phyloP scores from a whole-genome alignment of 441 rosid species.

The Mallotus repandus region DNA sequence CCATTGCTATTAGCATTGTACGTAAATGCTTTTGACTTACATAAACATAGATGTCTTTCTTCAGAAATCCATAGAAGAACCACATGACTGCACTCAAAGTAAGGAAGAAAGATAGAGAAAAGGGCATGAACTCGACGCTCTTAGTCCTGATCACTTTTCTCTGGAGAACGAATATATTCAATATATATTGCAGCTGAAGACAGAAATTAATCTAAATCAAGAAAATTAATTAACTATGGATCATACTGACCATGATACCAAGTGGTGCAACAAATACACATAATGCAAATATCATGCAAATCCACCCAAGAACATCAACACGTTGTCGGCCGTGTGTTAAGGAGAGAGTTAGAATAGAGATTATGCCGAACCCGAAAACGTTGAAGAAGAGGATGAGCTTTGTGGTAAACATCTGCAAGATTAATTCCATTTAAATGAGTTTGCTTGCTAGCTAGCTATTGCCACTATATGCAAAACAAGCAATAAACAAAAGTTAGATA shows the following conservation, averaged over 20 bases:
- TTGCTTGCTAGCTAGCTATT: too few species aligned
- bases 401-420: constrained; percentile 46
- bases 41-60: constrained; percentile 59
- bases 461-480: too few species aligned
- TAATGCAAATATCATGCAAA: constrained; percentile 64
- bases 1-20: too few species aligned
- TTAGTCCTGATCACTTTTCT: constrained; percentile 73
- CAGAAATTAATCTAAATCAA: not conserved
- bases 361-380: constrained; percentile 54
- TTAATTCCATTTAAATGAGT: not conserved
- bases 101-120: constrained; percentile 66
- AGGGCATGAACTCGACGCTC: constrained; percentile 90
- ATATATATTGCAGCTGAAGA: not conserved
- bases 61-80: constrained; percentile 73
- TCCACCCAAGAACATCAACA: constrained; percentile 64
- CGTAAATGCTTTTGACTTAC: constrained; percentile 37
- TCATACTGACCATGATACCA: constrained; percentile 46
- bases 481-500: not conserved
- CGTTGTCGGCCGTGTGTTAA: constrained; percentile 39
- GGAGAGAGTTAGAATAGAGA: constrained; percentile 42
- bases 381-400: constrained; percentile 51
- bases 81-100: constrained; percentile 83
- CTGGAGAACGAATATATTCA: constrained; percentile 29
- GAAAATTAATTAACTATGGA: too few species aligned
- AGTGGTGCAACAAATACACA: constrained; percentile 73